phyloP scores from a whole-genome alignment of 192 early-diverging fungal species.

The Coemansia sp. region DNA sequence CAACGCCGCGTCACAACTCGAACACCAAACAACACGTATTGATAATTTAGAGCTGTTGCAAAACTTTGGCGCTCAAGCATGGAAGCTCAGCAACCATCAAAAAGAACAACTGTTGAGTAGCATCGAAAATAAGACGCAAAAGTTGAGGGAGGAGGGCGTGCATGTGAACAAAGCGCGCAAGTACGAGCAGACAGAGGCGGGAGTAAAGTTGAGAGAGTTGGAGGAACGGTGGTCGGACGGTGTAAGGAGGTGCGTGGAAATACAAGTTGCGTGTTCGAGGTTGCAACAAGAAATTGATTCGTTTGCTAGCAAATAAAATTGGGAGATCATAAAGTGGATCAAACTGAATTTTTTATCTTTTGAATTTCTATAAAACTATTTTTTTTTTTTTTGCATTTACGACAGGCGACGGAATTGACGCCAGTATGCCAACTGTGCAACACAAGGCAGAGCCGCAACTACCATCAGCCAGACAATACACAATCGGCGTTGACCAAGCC shows the following conservation, averaged over 20 bases:
- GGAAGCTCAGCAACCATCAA: conserved; percentile 49
- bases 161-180: conserved; percentile 42
- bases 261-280: conserved; percentile 39
- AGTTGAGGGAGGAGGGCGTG: conserved; percentile 18
- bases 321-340: not conserved
- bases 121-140: conserved; percentile 26
- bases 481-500: conserved; percentile 1
- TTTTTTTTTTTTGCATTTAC: not conserved
- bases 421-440: not conserved
- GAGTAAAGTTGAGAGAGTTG: conserved; percentile 25
- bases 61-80: conserved; percentile 48
- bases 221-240: conserved; percentile 38
- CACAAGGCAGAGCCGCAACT: not conserved
- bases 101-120: conserved; percentile 27
- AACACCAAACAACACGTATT: conserved; percentile 42
- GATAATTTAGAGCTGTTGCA: conserved; percentile 51
- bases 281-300: not conserved
- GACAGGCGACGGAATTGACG: not conserved
- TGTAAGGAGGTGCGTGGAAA: conserved; percentile 41
- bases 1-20: conserved; percentile 50
- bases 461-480: conserved; percentile 1
- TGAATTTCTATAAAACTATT: not conserved
- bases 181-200: conserved; percentile 43
- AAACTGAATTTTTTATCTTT: not conserved
- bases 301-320: too few species aligned